Base-by-base conservation (phyloP, 139 green algal genomes). In the Raphidocelis subcapitata region DNA sequence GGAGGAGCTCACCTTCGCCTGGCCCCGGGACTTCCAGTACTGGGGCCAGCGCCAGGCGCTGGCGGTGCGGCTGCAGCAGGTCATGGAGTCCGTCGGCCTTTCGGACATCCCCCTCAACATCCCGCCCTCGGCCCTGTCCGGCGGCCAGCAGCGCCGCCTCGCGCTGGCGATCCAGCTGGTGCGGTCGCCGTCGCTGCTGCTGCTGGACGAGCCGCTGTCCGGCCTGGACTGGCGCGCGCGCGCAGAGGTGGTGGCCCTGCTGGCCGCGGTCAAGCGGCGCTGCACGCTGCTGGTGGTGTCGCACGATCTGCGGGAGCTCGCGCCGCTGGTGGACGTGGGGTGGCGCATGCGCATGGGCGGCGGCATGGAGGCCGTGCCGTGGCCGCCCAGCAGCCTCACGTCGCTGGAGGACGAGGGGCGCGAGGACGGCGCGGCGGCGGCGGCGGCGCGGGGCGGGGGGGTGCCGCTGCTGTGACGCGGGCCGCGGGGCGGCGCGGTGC, bases 191-290 rank as follows among this genome's bases (percentile, higher is more conserved):
- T 71, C 80, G 5, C 67, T 97, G 59, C 82, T 98, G 83, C 81
- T 98, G 69, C 83, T 98, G 76, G 94, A 98, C 76, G 94, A 98
- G 74, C 94, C 94, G 5, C 79, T 97, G 31, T 92, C 92, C 59
- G 92, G 92, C 3, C 72, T 97, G 69, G 92, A 97, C 77, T 95
- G 92, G 92, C 55, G 65, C 46, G 76, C 84, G 2, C 77, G 91
- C 14, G 44, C 46, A 36, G 83, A 87, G 46, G 79, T 91, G 76
- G 81, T 87, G 47, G 62, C 74, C 18, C 59, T 86, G 64, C 78
- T 92, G 54, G 3, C 16, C 1, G 70, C 81, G 24, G 71, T 95
- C 0, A 96, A 97, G 76, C 16, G 80, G 31, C 76, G 93, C 61
- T 94, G 89, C 81, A 94, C 90, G 0, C 69, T 98, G 68, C 81